These are phyloP conservation scores for Alloascoidea africana DNA, from an alignment of 805 yeast genomes.

Conservation along the genomic window DNA sequence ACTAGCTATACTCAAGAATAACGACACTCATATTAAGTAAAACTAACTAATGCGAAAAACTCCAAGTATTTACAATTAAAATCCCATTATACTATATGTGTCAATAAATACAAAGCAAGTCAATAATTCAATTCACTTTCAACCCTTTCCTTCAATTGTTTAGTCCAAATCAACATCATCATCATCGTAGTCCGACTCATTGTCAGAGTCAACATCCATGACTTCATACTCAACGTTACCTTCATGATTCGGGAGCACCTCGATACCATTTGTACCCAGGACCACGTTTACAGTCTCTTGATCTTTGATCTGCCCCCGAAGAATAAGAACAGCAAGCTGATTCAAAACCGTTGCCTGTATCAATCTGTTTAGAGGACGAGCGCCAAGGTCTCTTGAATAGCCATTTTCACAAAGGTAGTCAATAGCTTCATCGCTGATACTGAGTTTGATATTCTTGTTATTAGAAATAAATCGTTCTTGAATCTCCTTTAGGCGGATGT, in stretches of 20 bases:
- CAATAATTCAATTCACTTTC: background rate
- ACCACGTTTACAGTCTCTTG: slow-evolving; percentile 72
- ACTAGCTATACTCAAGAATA: too few species aligned
- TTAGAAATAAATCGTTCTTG: slow-evolving; percentile 73
- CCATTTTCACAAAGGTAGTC: slow-evolving; percentile 78
- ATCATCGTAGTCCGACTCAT: slow-evolving; percentile 8
- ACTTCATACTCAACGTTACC: slow-evolving; percentile 39
- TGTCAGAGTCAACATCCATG: slow-evolving; percentile 32
- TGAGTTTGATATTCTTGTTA: slow-evolving; percentile 62
- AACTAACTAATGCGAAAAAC: too few species aligned
- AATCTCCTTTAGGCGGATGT: slow-evolving; percentile 70
- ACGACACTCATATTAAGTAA: too few species aligned
- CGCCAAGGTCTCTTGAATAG: slow-evolving; percentile 88
- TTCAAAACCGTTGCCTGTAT: slow-evolving; percentile 83
- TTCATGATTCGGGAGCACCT: slow-evolving; percentile 79
- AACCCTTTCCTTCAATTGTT: slow-evolving; percentile 16
- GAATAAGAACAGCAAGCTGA: slow-evolving; percentile 73
- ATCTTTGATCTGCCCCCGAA: slow-evolving; percentile 77
- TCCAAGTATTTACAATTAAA: too few species aligned
- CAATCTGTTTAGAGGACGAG: slow-evolving; percentile 67
- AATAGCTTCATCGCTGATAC: slow-evolving; percentile 61
- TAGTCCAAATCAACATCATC: slow-evolving; percentile 16
- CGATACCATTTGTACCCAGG: slow-evolving; percentile 40
- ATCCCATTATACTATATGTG: too few species aligned
- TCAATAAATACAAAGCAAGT: background rate